phyloP scores from a whole-genome alignment of 202 grass and related monocot species.

The Setaria italica region DNA sequence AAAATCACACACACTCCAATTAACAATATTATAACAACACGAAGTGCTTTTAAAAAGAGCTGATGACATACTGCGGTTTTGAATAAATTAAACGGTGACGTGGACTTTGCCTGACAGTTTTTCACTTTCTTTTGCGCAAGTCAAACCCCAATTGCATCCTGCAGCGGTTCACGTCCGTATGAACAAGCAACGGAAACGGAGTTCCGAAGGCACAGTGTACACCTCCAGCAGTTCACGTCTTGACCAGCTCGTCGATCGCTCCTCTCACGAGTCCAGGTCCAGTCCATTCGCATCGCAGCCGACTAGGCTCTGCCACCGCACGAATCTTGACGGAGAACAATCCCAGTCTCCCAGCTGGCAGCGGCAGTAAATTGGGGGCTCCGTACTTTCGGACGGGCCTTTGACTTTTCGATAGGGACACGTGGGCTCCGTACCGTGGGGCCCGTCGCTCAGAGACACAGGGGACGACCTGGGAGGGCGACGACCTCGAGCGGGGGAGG shows the following conservation, averaged over 20 bases:
- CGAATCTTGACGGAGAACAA: neutral
- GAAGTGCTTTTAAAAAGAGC: neutral
- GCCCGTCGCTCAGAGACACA: neutral
- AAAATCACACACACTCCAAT: neutral
- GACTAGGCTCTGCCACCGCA: neutral
- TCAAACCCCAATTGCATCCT: neutral
- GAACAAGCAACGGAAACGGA: neutral
- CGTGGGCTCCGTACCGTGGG: slow-evolving; percentile 34
- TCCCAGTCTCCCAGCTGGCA: no score
- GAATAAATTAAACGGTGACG: slow-evolving; percentile 6
- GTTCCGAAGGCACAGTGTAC: neutral
- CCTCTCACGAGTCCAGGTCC: no score
- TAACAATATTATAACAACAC: no score
- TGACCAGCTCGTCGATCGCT: neutral
- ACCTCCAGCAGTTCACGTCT: neutral
- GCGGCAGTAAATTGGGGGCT: neutral
- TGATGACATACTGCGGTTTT: neutral
- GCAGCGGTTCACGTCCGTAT: neutral
- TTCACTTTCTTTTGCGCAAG: neutral
- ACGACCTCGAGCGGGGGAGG: neutral
- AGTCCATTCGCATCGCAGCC: neutral
- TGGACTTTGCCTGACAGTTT: neutral
- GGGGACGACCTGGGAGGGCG: neutral
- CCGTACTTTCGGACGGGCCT: neutral
- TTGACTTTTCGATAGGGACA: accelerated